phyloP scores from a whole-genome alignment of 2,329 filamentous ascomycete genomes.

The Aspergillus sojae region DNA sequence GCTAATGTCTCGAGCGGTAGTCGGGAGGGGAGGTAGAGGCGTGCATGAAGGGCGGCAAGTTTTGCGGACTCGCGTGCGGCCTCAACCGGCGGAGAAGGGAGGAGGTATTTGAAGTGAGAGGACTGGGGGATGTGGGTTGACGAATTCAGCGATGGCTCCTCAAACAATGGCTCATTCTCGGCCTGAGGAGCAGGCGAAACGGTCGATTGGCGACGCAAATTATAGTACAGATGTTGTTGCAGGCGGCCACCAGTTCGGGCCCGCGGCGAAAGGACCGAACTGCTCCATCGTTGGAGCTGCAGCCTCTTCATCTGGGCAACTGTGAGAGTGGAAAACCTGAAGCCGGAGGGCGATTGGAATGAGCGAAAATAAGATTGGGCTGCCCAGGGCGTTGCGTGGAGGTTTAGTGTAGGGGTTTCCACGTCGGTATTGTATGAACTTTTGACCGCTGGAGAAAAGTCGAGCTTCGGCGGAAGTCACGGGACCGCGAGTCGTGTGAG shows the following conservation, averaged over 20 bases:
- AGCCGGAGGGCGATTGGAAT: conserved; percentile 6
- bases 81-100: conserved; percentile 72
- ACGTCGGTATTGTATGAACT: conserved; percentile 20
- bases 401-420: conserved; percentile 13
- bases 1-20: conserved; percentile 85
- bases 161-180: conserved; percentile 29
- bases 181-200: conserved; percentile 33
- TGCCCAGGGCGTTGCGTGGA: conserved; percentile 23
- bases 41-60: conserved; percentile 87
- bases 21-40: conserved; percentile 77
- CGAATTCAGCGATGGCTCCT: conserved; percentile 28
- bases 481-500: conserved; percentile 39
- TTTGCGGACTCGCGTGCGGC: conserved; percentile 76
- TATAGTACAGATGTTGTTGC: conserved; percentile 39
- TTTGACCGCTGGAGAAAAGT: conserved; percentile 38
- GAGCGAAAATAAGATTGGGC: conserved; percentile 19
- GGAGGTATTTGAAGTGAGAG: conserved; percentile 43
- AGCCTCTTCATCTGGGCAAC: conserved; percentile 52
- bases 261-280: conserved; percentile 52
- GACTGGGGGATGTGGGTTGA: conserved; percentile 28
- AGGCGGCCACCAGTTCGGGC: conserved; percentile 44
- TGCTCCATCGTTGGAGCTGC: conserved; percentile 56
- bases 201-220: conserved; percentile 47
- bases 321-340: conserved; percentile 13
- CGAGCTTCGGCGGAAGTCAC: conserved; percentile 43